Conservation (phyloP, 495 filamentous ascomycete species). For the Gamarada debralockiae region DNA sequence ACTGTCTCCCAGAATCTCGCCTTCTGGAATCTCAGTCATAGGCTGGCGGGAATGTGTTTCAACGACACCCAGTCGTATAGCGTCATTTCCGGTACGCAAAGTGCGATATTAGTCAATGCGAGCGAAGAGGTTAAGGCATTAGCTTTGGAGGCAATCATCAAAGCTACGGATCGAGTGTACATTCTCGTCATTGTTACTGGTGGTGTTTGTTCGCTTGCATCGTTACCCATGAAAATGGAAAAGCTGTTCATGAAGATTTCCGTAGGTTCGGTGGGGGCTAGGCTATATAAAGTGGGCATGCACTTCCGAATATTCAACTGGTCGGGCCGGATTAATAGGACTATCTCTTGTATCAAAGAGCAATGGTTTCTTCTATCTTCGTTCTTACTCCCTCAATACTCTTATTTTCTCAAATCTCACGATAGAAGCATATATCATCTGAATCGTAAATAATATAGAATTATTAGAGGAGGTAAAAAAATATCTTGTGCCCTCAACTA, state of each 20-base stretch:
- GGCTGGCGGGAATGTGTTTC: not conserved
- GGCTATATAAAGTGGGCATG: no score
- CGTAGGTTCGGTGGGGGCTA: no score
- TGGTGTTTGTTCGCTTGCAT: not conserved
- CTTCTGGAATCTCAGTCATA: not conserved
- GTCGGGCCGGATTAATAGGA: no score
- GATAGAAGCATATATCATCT: no score
- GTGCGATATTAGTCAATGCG: not conserved
- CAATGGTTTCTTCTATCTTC: no score
- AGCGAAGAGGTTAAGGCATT: not conserved
- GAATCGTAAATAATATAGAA: no score
- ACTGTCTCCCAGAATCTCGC: not conserved
- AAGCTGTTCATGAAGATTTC: not conserved
- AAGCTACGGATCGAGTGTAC: not conserved
- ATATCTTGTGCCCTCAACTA: no score
- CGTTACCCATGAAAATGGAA: not conserved
- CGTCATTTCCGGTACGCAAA: not conserved
- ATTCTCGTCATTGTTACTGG: not conserved
- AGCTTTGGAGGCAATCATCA: not conserved
- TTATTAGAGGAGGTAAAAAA: no score
- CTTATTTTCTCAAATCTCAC: no score
- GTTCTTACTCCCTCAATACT: no score
- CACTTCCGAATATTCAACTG: no score
- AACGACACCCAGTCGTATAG: not conserved
- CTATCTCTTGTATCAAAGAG: no score